phyloP scores from a whole-genome alignment of 176 grass and related monocot species.

The Rhynchospora pubera region DNA sequence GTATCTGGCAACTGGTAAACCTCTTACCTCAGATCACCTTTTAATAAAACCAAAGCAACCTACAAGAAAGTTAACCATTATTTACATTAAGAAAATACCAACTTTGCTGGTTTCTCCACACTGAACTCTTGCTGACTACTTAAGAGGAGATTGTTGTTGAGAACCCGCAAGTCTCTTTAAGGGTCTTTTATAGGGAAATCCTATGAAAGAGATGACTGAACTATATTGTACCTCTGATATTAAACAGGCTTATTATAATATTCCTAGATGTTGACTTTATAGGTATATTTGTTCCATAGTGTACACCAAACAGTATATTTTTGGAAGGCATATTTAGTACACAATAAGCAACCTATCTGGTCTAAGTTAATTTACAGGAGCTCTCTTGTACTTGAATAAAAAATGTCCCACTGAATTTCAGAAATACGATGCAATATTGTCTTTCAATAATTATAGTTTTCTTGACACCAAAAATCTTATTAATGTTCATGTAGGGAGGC shows the following conservation, averaged over 20 bases:
- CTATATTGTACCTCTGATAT: not conserved
- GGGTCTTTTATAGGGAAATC: not conserved
- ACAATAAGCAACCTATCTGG: not conserved
- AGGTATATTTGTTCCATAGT: not conserved
- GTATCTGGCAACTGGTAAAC: slow-evolving; percentile 87
- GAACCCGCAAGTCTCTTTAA: not conserved
- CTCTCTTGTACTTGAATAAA: not conserved
- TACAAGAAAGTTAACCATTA: not conserved
- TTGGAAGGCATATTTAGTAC: not conserved
- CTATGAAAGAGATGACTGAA: not conserved
- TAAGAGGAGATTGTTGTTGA: not conserved
- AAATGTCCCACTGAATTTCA: not conserved
- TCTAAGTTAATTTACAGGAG: not conserved
- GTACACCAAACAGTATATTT: not conserved
- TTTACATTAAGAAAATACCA: not conserved
- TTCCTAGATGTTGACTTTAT: not conserved
- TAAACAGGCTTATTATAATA: slow-evolving; percentile 1
- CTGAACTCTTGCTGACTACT: not conserved
- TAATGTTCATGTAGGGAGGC: not conserved
- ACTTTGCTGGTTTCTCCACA: not conserved
- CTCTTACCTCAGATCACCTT: slow-evolving; percentile 1
- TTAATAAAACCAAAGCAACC: not conserved
- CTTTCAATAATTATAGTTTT: not conserved
- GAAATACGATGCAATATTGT: not conserved
- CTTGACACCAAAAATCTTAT: not conserved